Evolutionary conservation across 805 yeast genomes (phyloP).

Genomic region (Cyberlindnera euphorbiiphila): DNA sequence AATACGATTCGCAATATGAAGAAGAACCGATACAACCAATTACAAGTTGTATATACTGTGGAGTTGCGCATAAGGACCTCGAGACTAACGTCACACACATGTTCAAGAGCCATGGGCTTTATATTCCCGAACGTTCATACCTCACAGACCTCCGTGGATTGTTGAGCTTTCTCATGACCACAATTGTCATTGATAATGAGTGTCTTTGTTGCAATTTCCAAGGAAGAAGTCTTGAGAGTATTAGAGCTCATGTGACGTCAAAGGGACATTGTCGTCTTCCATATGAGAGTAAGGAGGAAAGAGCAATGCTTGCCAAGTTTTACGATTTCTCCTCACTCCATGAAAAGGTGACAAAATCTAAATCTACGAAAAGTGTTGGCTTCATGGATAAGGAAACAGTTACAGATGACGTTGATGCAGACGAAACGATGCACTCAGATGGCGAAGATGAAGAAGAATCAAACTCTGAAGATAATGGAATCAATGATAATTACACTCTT

Average conservation of each 20-base stretch:
- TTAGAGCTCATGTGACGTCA: constrained; percentile 80
- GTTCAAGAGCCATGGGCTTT: constrained; percentile 78
- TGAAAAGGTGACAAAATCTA: constrained; percentile 29
- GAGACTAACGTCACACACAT: constrained; percentile 70
- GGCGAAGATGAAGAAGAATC: constrained; percentile 21
- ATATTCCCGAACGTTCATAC: constrained; percentile 76
- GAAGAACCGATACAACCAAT: constrained; percentile 36
- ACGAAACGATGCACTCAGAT: constrained; percentile 15
- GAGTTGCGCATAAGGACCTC: constrained; percentile 45
- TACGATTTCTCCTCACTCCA: constrained; percentile 79
- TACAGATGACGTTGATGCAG: constrained; percentile 32
- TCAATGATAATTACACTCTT: constrained; percentile 31
- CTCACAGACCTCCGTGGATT: constrained; percentile 69
- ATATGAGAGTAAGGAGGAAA: constrained; percentile 77
- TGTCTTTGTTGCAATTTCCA: constrained; percentile 81
- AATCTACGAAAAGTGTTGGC: constrained; percentile 29
- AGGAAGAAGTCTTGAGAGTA: constrained; percentile 82
- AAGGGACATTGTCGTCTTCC: constrained; percentile 90
- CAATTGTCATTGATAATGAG: constrained; percentile 76
- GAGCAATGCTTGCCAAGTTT: constrained; percentile 68
- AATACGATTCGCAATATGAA: constrained; percentile 20
- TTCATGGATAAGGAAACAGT: constrained; percentile 33
- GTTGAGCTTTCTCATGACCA: constrained; percentile 70
- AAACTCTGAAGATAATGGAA: constrained; percentile 27
- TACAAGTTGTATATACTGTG: constrained; percentile 56